Evolutionary conservation across 2,329 filamentous ascomycete genomes (phyloP).

Genomic region (Trichoderma lentiforme): DNA sequence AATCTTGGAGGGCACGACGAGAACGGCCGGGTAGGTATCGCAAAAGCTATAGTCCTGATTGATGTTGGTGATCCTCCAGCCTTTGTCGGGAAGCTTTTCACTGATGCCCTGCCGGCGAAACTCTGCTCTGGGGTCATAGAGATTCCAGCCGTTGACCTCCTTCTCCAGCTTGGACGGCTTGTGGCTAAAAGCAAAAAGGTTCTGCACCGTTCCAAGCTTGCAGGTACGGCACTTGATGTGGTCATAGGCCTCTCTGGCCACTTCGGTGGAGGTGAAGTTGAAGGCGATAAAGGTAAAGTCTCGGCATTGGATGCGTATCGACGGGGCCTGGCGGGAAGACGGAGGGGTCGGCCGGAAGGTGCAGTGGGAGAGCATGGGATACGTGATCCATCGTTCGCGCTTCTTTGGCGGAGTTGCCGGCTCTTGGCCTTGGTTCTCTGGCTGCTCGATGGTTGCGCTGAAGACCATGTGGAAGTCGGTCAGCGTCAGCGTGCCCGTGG

Average conservation of each 20-base stretch:
- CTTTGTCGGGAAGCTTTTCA: constrained; percentile 69
- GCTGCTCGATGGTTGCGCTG: constrained; percentile 39
- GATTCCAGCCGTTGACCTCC: constrained; percentile 71
- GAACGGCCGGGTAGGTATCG: constrained; percentile 81
- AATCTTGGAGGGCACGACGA: constrained; percentile 82
- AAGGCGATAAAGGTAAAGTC: constrained; percentile 95
- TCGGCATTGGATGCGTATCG: constrained; percentile 82
- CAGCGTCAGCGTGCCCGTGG: constrained; percentile 56
- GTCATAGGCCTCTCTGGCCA: constrained; percentile 82
- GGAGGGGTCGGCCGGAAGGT: constrained; percentile 70
- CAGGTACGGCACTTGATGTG: constrained; percentile 79
- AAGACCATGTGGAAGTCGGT: constrained; percentile 62
- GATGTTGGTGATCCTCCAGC: constrained; percentile 87
- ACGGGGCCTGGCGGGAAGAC: constrained; percentile 67
- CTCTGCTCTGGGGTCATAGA: constrained; percentile 84
- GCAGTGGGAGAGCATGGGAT: constrained; percentile 84
- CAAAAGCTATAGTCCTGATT: constrained; percentile 90
- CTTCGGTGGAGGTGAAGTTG: constrained; percentile 71
- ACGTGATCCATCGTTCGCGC: constrained; percentile 87
- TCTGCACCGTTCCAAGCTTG: constrained; percentile 77
- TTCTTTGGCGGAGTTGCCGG: constrained; percentile 31
- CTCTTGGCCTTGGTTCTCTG: constrained; percentile 22
- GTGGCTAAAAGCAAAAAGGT: constrained; percentile 87
- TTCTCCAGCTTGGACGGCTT: constrained; percentile 70
- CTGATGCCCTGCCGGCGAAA: constrained; percentile 85